Evolutionary conservation across 2,329 filamentous ascomycete genomes (phyloP).

Genomic region (Pyrenochaeta sp.): DNA sequence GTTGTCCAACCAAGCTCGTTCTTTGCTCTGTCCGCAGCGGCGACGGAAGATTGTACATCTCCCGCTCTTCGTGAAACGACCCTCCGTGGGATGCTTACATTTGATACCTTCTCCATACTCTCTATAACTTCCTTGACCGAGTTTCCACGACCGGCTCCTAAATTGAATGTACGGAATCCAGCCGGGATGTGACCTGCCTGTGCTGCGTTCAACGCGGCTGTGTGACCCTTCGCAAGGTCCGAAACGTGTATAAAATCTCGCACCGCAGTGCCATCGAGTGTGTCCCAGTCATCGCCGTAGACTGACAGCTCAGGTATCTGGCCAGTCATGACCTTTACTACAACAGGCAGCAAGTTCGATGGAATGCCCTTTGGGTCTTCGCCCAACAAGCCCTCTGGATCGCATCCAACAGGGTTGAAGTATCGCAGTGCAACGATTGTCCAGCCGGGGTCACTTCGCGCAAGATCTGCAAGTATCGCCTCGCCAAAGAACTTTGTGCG

Average conservation of each 20-base stretch:
- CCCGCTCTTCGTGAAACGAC: conserved; percentile 37
- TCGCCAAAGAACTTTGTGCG: conserved; percentile 71
- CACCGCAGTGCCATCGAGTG: conserved; percentile 68
- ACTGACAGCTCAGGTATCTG: conserved; percentile 60
- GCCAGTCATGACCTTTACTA: conserved; percentile 66
- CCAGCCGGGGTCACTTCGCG: conserved; percentile 65
- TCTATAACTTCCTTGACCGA: conserved; percentile 45
- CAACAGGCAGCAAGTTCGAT: conserved; percentile 68
- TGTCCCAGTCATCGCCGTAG: conserved; percentile 70
- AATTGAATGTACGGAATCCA: conserved; percentile 43
- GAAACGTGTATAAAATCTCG: conserved; percentile 72
- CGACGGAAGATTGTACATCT: conserved; percentile 43
- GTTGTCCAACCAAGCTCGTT: conserved; percentile 39
- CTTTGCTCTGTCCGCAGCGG: conserved; percentile 33
- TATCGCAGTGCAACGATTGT: conserved; percentile 66
- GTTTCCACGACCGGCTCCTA: conserved; percentile 45
- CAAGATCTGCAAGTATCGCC: conserved; percentile 68
- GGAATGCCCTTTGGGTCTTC: conserved; percentile 68
- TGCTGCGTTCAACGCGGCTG: conserved; percentile 59
- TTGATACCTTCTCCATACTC: conserved; percentile 39
- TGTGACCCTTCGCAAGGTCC: conserved; percentile 68
- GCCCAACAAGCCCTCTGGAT: conserved; percentile 66
- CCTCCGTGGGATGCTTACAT: conserved; percentile 28
- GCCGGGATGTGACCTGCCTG: conserved; percentile 17
- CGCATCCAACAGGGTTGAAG: conserved; percentile 71